These are phyloP conservation scores for Claviceps sorghi DNA, from an alignment of 2,329 filamentous ascomycete species.

Conservation along the genomic window DNA sequence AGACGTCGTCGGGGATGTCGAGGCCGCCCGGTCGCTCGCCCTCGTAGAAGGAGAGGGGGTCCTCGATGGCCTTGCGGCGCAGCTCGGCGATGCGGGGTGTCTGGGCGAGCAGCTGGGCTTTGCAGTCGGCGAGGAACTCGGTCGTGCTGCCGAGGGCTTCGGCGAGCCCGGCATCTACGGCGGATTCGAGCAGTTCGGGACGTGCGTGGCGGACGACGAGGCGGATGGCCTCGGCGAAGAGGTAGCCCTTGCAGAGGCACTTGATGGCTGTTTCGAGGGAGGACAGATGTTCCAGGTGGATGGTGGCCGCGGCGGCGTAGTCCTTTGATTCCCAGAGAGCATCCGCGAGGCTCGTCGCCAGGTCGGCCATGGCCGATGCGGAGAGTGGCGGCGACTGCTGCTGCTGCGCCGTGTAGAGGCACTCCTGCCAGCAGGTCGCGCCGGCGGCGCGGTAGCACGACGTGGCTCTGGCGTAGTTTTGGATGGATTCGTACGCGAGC, in stretches of 20 bases:
- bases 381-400: constrained; percentile 48
- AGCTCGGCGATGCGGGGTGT: constrained; percentile 76
- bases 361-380: constrained; percentile 42
- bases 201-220: constrained; percentile 48
- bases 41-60: constrained; percentile 81
- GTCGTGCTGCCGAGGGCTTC: constrained; percentile 73
- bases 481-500: constrained; percentile 77
- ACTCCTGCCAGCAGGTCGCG: constrained; percentile 71
- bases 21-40: constrained; percentile 49
- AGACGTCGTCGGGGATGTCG: constrained; percentile 84
- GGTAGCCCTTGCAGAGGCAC: constrained; percentile 75
- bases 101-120: constrained; percentile 67
- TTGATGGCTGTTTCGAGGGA: constrained; percentile 56
- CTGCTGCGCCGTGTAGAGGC: constrained; percentile 64
- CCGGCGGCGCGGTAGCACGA: constrained; percentile 73
- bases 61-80: constrained; percentile 62
- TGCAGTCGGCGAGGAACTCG: constrained; percentile 88
- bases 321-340: constrained; percentile 74
- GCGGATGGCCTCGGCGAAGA: constrained; percentile 80
- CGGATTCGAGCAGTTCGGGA: constrained; percentile 46
- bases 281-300: constrained; percentile 67
- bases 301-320: constrained; percentile 61
- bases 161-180: constrained; percentile 64
- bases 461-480: constrained; percentile 58
- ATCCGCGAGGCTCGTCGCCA: constrained; percentile 64